Conservation (phyloP, 208 protist species). For the Acanthamoeba triangularis region DNA sequence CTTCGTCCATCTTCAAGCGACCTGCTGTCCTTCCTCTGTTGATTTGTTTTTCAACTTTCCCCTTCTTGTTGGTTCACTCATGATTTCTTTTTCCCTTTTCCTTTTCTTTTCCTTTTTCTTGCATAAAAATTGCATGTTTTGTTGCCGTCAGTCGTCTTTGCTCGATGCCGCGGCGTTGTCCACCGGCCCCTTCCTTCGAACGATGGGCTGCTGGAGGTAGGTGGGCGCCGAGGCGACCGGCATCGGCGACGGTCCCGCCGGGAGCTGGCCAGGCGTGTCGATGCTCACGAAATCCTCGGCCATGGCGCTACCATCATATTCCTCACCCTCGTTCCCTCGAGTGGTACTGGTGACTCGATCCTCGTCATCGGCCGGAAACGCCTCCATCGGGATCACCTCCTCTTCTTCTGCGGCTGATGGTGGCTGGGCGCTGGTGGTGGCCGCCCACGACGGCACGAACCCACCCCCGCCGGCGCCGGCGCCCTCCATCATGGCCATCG, state of each 20-base stretch:
- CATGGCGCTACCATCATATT: neutral
- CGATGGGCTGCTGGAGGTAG: conserved; percentile 13
- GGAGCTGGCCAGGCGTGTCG: neutral
- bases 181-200: neutral
- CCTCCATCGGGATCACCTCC: neutral
- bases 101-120: no score
- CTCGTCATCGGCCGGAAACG: neutral
- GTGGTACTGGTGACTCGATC: neutral
- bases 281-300: neutral
- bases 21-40: no score
- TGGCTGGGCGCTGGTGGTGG: neutral
- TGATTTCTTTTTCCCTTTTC: no score
- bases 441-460: neutral
- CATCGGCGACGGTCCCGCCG: neutral
- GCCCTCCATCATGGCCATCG: neutral
- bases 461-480: neutral
- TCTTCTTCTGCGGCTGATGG: neutral
- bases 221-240: neutral
- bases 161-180: neutral
- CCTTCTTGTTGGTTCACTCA: no score
- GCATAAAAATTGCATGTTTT: no score
- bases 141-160: neutral
- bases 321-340: neutral
- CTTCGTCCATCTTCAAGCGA: conserved; percentile 86
- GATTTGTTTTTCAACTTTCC: no score